phyloP scores from a whole-genome alignment of 176 grass and related monocot genomes.

The Rhynchospora breviuscula region DNA sequence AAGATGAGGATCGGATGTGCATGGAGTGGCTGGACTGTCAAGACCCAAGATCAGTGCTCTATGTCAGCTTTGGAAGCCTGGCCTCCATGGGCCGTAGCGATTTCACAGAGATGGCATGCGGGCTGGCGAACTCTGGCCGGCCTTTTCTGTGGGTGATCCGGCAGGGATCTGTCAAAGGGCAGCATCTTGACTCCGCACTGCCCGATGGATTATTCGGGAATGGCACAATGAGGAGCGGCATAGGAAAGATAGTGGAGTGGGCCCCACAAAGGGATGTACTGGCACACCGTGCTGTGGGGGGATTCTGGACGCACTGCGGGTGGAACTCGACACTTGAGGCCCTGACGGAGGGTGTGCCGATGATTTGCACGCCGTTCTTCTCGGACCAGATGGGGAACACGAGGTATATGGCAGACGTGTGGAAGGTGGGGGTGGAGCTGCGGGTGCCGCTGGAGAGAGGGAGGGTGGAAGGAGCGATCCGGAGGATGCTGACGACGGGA shows the following conservation, averaged over 20 bases:
- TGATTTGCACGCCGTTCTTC: slow-evolving; percentile 22
- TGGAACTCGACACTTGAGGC: slow-evolving; percentile 31
- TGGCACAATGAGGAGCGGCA: not conserved
- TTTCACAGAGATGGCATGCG: slow-evolving; percentile 21
- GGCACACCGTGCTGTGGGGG: slow-evolving; percentile 16
- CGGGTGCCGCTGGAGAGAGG: slow-evolving; percentile 1
- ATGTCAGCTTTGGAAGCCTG: slow-evolving; percentile 41
- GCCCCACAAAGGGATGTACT: slow-evolving; percentile 31
- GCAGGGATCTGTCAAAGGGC: not conserved
- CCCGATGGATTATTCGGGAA: not conserved
- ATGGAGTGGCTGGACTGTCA: slow-evolving; percentile 29
- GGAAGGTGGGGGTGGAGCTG: slow-evolving; percentile 17
- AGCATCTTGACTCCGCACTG: not conserved
- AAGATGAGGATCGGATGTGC: not conserved
- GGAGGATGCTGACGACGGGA: slow-evolving; percentile 3
- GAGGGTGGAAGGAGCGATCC: not conserved
- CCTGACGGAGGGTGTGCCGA: not conserved
- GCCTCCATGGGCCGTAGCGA: slow-evolving; percentile 2
- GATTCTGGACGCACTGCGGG: slow-evolving; percentile 29
- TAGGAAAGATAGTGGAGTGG: slow-evolving; percentile 24
- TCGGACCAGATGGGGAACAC: slow-evolving; percentile 30
- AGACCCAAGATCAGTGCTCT: slow-evolving; percentile 17
- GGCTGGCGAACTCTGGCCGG: slow-evolving; percentile 11
- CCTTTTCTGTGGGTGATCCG: slow-evolving; percentile 35
- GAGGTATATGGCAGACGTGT: slow-evolving; percentile 17